A percentile compares a stretch with the other conserved stretches of the same genome.
Conservation (phyloP, 805 yeast genomes). For the Yarrowia keelungensis region DNA sequence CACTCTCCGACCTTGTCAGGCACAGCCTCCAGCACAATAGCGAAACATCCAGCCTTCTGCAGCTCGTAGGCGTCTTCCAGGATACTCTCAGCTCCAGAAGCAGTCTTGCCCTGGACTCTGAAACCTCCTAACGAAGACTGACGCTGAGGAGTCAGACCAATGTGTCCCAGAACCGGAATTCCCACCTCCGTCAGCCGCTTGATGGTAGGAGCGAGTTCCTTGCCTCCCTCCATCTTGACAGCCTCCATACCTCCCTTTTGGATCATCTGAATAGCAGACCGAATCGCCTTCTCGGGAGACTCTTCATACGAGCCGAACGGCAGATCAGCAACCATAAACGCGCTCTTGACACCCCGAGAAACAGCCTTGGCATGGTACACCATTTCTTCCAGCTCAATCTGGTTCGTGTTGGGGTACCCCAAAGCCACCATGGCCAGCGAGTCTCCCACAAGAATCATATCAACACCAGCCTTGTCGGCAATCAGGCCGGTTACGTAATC, state of each 20-base stretch:
- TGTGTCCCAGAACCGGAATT: conserved; percentile 88
- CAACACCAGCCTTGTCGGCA: conserved; percentile 71
- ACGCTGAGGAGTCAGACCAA: conserved; percentile 91
- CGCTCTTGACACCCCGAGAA: conserved; percentile 66
- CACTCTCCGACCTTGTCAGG: conserved; percentile 73
- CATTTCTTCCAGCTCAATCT: conserved; percentile 77
- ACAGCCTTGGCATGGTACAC: conserved; percentile 79
- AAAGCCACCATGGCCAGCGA: conserved; percentile 90
- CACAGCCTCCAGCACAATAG: conserved; percentile 82
- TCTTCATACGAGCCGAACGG: conserved; percentile 88
- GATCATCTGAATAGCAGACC: conserved; percentile 62
- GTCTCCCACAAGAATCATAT: conserved; percentile 84
- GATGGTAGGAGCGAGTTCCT: conserved; percentile 62
- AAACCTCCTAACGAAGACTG: conserved; percentile 83
- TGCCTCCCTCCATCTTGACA: conserved; percentile 86
- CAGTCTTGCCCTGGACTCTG: conserved; percentile 77
- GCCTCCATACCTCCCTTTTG: conserved; percentile 66
- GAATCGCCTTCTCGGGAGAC: conserved; percentile 66
- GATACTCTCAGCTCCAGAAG: conserved; percentile 61
- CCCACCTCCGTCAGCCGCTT: conserved; percentile 68
- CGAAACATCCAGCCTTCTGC: conserved; percentile 77
- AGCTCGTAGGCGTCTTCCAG: conserved; percentile 71
- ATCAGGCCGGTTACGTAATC: conserved; percentile 78
- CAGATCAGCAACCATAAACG: conserved; percentile 80
- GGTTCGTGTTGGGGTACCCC: conserved; percentile 73